phyloP scores from a whole-genome alignment of 139 green algal genomes.

The Raphidocelis subcapitata region DNA sequence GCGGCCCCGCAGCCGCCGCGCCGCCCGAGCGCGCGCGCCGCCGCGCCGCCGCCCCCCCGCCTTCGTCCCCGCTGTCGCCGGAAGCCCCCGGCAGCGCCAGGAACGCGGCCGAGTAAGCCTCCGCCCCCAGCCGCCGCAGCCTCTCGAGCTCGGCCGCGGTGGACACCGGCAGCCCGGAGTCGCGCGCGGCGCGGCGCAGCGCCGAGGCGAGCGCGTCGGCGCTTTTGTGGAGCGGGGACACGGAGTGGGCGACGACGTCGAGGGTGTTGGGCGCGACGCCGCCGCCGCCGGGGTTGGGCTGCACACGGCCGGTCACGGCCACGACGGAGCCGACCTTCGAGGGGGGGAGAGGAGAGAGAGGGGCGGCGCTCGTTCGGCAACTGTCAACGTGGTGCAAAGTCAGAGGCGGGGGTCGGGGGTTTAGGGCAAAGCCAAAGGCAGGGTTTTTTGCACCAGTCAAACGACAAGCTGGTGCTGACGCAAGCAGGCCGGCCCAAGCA shows the following conservation, averaged over 20 bases:
- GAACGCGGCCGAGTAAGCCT: no score
- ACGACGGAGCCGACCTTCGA: conserved; percentile 29
- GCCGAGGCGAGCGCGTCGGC: no score
- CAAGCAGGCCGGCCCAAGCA: not conserved
- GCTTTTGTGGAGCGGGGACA: conserved; percentile 12
- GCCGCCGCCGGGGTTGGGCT: conserved; percentile 14
- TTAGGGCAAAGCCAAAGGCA: not conserved
- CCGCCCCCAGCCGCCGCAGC: not conserved
- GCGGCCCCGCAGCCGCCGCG: not conserved
- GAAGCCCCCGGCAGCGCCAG: not conserved
- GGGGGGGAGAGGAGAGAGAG: conserved; percentile 5
- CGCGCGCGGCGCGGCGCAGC: no score
- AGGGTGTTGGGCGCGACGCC: no score
- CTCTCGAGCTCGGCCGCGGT: not conserved
- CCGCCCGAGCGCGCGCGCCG: not conserved
- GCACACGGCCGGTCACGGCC: conserved; percentile 24
- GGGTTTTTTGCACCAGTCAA: no score
- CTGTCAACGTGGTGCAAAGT: no score
- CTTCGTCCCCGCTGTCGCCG: not conserved
- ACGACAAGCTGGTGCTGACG: not conserved
- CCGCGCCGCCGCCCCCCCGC: not conserved
- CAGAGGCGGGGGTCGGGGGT: no score
- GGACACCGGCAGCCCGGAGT: no score
- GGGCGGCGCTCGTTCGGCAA: no score
- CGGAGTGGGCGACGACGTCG: conserved; percentile 14